phyloP scores from a whole-genome alignment of 2,329 filamentous ascomycete genomes.

The Rosellinia necatrix region DNA sequence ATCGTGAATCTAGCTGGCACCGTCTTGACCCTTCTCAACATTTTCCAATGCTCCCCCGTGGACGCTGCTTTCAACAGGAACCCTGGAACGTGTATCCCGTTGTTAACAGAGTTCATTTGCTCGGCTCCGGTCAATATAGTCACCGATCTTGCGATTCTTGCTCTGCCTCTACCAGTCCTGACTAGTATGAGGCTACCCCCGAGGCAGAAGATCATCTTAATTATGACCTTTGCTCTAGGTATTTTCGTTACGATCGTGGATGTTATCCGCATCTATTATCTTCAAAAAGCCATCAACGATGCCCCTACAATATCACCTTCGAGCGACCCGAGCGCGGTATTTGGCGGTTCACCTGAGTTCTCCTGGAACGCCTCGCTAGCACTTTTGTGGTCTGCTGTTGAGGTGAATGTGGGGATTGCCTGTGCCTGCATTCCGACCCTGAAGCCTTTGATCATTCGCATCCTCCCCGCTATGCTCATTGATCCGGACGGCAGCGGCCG shows the following conservation, averaged over 20 bases:
- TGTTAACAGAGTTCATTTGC: constrained; percentile 67
- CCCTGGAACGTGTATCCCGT: constrained; percentile 55
- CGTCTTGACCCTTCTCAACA: constrained; percentile 82
- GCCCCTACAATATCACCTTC: constrained; percentile 45
- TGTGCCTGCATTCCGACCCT: constrained; percentile 91
- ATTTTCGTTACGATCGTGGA: constrained; percentile 88
- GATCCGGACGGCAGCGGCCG: constrained; percentile 52
- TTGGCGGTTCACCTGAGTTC: constrained; percentile 59
- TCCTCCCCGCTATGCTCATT: constrained; percentile 61
- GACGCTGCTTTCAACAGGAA: constrained; percentile 65
- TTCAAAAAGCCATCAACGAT: constrained; percentile 71
- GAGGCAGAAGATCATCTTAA: constrained; percentile 85
- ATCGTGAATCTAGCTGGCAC: constrained; percentile 80
- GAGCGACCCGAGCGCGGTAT: constrained; percentile 48
- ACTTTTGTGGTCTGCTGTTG: constrained; percentile 92
- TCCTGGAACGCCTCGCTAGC: constrained; percentile 79
- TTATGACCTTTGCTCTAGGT: constrained; percentile 84
- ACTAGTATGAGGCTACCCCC: constrained; percentile 82
- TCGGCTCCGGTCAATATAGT: constrained; percentile 91
- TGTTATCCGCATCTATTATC: constrained; percentile 85
- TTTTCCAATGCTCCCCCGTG: constrained; percentile 82
- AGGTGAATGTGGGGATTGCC: constrained; percentile 88
- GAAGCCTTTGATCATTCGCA: constrained; percentile 77
- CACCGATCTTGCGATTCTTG: constrained; percentile 85
- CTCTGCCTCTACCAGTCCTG: constrained; percentile 85